phyloP scores from a whole-genome alignment of 768 basidiomycete genomes.

The Kwoniella europaea region DNA sequence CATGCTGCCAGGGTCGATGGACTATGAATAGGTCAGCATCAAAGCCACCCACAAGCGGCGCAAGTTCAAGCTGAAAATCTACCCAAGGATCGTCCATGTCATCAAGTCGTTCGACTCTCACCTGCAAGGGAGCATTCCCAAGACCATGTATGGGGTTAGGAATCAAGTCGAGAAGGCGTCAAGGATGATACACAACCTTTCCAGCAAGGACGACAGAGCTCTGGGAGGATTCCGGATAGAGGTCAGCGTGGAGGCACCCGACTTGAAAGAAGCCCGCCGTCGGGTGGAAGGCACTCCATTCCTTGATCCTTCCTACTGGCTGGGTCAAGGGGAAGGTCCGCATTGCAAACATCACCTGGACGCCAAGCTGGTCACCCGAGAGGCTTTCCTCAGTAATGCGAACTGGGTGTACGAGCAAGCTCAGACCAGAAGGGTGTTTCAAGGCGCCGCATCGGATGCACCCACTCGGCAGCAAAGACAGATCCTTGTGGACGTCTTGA shows the following conservation, averaged over 20 bases:
- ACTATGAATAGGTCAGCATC: not conserved
- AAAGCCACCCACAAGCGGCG: slow-evolving; percentile 6
- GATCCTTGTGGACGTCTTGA: not conserved
- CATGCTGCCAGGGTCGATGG: too few species aligned
- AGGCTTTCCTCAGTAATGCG: slow-evolving; percentile 31
- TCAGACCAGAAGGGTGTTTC: not conserved
- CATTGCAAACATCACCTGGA: not conserved
- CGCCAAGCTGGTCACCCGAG: slow-evolving; percentile 12
- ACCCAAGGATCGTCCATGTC: slow-evolving; percentile 36
- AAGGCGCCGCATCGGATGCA: too few species aligned
- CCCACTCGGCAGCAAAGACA: not conserved
- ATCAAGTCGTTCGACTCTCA: slow-evolving; percentile 43
- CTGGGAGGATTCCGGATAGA: slow-evolving; percentile 39
- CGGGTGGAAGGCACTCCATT: slow-evolving; percentile 22
- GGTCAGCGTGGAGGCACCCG: slow-evolving; percentile 29
- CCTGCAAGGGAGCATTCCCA: slow-evolving; percentile 28
- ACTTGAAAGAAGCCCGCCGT: not conserved
- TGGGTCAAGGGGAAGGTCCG: slow-evolving; percentile 5
- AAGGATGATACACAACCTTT: slow-evolving; percentile 32
- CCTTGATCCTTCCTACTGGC: slow-evolving; percentile 29
- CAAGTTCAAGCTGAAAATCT: slow-evolving; percentile 30
- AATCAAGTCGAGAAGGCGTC: slow-evolving; percentile 3
- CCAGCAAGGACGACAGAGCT: not conserved
- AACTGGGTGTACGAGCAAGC: slow-evolving; percentile 36
- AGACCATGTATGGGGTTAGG: slow-evolving; percentile 14